These are phyloP conservation scores for Pseudocercospora eumusae DNA, from an alignment of 2,329 filamentous ascomycete genomes.

Conservation along the genomic window DNA sequence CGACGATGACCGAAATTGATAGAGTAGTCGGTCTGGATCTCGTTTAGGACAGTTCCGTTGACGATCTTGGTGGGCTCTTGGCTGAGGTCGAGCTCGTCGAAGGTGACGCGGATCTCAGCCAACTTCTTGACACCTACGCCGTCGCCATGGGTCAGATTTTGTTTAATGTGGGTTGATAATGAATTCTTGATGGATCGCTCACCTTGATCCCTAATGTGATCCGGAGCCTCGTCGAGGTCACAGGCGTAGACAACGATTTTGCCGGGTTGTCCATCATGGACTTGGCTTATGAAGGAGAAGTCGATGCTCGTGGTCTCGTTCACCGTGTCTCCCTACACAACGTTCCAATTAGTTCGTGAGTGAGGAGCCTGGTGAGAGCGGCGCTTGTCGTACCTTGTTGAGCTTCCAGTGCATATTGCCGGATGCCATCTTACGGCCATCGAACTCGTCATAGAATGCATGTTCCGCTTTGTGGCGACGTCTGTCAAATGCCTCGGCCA, in stretches of 20 bases:
- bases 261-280: neutral
- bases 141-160: no score
- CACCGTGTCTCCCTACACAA: constrained; percentile 20
- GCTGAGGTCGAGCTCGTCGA: constrained; percentile 8
- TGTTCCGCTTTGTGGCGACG: neutral
- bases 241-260: constrained; percentile 8
- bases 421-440: neutral
- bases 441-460: neutral
- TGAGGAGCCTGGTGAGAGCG: no score
- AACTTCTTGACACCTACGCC: constrained; percentile 9
- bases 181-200: no score
- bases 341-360: no score
- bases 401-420: constrained; percentile 17
- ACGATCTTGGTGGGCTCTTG: neutral
- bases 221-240: neutral
- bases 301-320: constrained; percentile 18
- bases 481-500: constrained; percentile 11
- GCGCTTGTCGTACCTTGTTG: neutral
- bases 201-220: neutral
- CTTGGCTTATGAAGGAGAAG: neutral
- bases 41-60: neutral
- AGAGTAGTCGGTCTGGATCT: neutral
- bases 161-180: no score
- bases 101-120: constrained; percentile 12
- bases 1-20: constrained; percentile 16